Base-by-base conservation (phyloP, 257 asterid species). In the Hygrophila difformis region DNA sequence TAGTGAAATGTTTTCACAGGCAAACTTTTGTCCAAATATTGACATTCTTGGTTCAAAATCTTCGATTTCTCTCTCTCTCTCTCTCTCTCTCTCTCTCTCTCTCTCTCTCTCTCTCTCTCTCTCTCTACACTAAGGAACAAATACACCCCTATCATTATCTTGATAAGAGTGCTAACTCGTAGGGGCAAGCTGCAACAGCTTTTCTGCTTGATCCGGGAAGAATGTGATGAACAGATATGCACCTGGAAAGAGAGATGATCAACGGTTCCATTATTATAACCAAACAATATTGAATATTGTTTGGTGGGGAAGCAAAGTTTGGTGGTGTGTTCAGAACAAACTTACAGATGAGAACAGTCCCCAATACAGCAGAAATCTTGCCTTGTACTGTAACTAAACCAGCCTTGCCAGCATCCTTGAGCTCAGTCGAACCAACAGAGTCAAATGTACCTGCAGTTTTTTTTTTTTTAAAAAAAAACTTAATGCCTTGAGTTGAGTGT, bases 171-270 rank as follows among this genome's bases (percentile, higher is more conserved):
- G 66, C 72, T 75, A 69, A 63, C 83, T 55, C 38, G 83, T 9
- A 9, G 92, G 94, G 47, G 52, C 66, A 43, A 75, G 61, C 62
- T 67, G 70, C 41, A 84, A 64, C 56, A 84, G 39, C 64, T 84
- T 68, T 47, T 85, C 97, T 34, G 96, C 97, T 81, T 88, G 94
- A 20, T 81, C 93, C 0, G 96, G 97, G 79, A 85, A 85, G 82
- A 82, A 74, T 13, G 96, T 89, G 41, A 85, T 49, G 58, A 89
- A 82, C 59, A 85, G 78, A 54, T 2, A 72, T 15, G 94, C 96
- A 68, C 97, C 97, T 85, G 84, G 29, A 47, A 43, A 15, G n/a
- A n/a, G n/a, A n/a, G n/a, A n/a, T n/a, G n/a, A n/a, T n/a, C n/a
- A n/a, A n/a, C n/a, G n/a, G n/a, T n/a, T n/a, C n/a, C n/a, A n/a